These are phyloP conservation scores for Phytophthora pistaciae DNA, from an alignment of 352 stramenopile genomes.

Conservation along the genomic window DNA sequence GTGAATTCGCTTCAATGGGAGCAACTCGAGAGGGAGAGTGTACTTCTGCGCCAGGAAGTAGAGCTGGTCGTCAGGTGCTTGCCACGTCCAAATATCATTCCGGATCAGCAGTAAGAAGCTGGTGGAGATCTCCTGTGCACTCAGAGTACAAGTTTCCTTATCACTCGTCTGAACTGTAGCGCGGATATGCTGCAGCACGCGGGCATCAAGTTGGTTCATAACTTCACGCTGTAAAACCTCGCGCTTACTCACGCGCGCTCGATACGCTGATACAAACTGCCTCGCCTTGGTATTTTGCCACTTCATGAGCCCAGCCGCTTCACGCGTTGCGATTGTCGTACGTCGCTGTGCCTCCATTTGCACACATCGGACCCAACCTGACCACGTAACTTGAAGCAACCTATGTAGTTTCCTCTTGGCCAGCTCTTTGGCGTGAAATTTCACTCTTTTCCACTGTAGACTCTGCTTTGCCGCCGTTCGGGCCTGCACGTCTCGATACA, in stretches of 20 bases:
- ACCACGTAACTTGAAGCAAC: constrained; percentile 13
- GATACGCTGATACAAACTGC: constrained; percentile 18
- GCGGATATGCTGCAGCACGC: constrained; percentile 26
- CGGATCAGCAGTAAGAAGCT: constrained; percentile 24
- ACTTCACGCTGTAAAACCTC: constrained; percentile 1
- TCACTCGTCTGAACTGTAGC: constrained; percentile 1
- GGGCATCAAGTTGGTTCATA: constrained; percentile 11
- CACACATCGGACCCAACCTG: background rate
- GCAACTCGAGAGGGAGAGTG: constrained; percentile 30
- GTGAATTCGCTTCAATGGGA: constrained; percentile 43
- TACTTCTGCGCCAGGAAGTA: constrained; percentile 42
- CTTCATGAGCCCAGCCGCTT: constrained; percentile 6
- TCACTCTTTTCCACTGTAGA: constrained; percentile 23
- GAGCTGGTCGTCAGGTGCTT: constrained; percentile 30
- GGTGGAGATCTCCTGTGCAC: constrained; percentile 15
- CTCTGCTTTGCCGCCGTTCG: constrained; percentile 40
- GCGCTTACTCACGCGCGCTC: constrained; percentile 2
- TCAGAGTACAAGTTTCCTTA: background rate
- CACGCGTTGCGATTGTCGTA: constrained; percentile 14
- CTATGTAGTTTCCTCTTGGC: constrained; percentile 6
- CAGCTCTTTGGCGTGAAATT: constrained; percentile 15
- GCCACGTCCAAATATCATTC: constrained; percentile 45
- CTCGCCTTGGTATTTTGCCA: constrained; percentile 15
- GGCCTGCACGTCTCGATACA: constrained; percentile 30
- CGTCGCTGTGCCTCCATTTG: constrained; percentile 13